Base-by-base conservation (phyloP, 108 stramenopile species). In the Skeletonema potamos region DNA sequence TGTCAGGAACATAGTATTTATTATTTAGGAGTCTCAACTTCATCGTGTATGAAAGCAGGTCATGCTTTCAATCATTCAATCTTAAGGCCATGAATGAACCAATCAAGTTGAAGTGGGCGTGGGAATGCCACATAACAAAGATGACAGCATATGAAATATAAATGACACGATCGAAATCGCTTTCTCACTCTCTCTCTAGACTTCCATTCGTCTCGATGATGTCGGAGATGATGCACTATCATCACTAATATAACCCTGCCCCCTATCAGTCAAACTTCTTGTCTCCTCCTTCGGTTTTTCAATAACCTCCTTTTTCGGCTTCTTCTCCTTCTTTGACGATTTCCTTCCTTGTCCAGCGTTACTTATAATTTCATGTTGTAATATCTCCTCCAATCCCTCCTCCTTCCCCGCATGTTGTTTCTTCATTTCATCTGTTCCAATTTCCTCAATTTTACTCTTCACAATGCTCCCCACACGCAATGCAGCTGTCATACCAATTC, bases 391-490 rank as follows among this genome's bases (percentile, higher is more conserved):
- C 62, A 22, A 18, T 2, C 10, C 20, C 62, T 22, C 20, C 62
- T 26, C 39, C 41, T 39, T 20, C 62, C 20, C 62, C 18, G 8
- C 8, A 11, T 64, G 73, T 58, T 64, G 63, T 46, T 76, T 76
- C 13, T 63, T 68, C 32, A 77, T 77, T 30, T 74, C 78, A 2
- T 41, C 39, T 15, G 39, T n/a, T 15, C 39, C 39, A 15, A 41
- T 41, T 54, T 79, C 78, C 29, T 79, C 78, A 27, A 79, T 74
- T 54, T 63, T 79, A 30, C 62, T 67, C 51, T 41, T 61, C 27
- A 79, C 78, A 28, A 67, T 66, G 29, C 67, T 66, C 33, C 71
- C 65, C 30, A 79, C 67, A n/a, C 66, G 32, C n/a, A 79, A 20
- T 12, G 74, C 74, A 17, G 74, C 74, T 10, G 37, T 74, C 18